Conservation (phyloP, 345 rosid species). For the Capsella bursapastoris region DNA sequence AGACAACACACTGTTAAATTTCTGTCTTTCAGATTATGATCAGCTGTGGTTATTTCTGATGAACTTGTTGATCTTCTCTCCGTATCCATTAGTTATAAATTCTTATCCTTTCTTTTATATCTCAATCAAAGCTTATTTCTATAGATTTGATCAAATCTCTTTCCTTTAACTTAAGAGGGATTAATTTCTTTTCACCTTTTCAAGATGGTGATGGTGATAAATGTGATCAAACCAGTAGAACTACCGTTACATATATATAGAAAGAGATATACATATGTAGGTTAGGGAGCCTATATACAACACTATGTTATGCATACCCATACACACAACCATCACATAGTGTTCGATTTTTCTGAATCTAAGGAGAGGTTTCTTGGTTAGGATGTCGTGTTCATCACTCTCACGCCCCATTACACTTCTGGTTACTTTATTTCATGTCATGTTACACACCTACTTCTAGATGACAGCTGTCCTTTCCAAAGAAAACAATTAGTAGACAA, state of each 20-base stretch:
- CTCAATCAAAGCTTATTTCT: constrained; percentile 6
- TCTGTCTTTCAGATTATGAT: not conserved
- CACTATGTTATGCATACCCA: constrained; percentile 16
- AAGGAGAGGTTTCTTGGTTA: constrained; percentile 25
- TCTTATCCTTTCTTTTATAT: not conserved
- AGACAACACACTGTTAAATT: constrained; percentile 24
- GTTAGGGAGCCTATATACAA: constrained; percentile 6
- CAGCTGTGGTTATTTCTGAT: constrained; percentile 1
- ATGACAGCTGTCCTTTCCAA: constrained; percentile 11
- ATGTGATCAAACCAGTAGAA: constrained; percentile 28
- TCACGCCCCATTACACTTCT: constrained; percentile 26
- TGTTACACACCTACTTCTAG: constrained; percentile 23
- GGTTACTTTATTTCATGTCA: constrained; percentile 35
- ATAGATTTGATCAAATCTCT: not conserved
- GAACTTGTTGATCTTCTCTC: constrained; percentile 5
- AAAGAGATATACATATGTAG: constrained; percentile 2
- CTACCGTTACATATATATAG: constrained; percentile 34
- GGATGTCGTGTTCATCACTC: constrained; percentile 40
- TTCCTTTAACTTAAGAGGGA: not conserved
- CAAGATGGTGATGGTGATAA: constrained; percentile 28
- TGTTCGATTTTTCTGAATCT: constrained; percentile 20
- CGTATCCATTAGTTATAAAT: constrained; percentile 7
- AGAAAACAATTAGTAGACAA: not conserved
- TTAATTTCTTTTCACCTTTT: not conserved
- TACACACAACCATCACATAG: constrained; percentile 14